These are phyloP conservation scores for Globisporangium yorkense DNA, from an alignment of 352 stramenopile species.

Conservation along the genomic window DNA sequence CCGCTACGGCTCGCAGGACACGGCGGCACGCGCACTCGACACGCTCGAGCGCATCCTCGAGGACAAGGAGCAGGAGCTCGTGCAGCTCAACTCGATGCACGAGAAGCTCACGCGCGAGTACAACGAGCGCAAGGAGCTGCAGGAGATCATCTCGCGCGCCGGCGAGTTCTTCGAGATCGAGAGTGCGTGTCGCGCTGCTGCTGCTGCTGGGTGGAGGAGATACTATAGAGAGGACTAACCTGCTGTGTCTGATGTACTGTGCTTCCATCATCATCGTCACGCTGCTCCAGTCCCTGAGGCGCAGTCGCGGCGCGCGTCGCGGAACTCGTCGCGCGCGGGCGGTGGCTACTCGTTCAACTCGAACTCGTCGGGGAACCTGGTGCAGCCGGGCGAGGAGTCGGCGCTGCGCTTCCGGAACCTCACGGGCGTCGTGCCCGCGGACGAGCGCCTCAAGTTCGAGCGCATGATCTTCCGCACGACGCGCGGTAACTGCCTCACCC, in stretches of 20 bases:
- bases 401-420: conserved; percentile 91
- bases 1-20: conserved; percentile 78
- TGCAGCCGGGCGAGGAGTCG: conserved; percentile 23
- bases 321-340: conserved; percentile 46
- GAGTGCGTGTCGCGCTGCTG: conserved; percentile 20
- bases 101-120: conserved; percentile 97
- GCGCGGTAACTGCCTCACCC: conserved; percentile 97
- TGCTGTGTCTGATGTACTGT: conserved; percentile 1
- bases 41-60: conserved; percentile 95
- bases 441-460: conserved; percentile 96
- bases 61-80: conserved; percentile 93
- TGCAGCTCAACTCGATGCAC: conserved; percentile 97
- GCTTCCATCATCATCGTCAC: too few relatives aligned
- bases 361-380: conserved; percentile 8
- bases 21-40: conserved; percentile 86
- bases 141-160: conserved; percentile 74
- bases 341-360: conserved; percentile 46
- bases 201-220: conserved; percentile 1
- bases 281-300: conserved; percentile 41
- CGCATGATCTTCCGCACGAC: conserved; percentile 98
- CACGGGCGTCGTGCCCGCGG: conserved; percentile 90
- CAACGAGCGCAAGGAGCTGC: conserved; percentile 91
- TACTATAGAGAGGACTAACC: neutral
- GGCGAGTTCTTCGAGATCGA: conserved; percentile 87
- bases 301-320: conserved; percentile 40